Base-by-base conservation (phyloP, 192 early-diverging fungal genomes). In the Coemansia sp. region DNA sequence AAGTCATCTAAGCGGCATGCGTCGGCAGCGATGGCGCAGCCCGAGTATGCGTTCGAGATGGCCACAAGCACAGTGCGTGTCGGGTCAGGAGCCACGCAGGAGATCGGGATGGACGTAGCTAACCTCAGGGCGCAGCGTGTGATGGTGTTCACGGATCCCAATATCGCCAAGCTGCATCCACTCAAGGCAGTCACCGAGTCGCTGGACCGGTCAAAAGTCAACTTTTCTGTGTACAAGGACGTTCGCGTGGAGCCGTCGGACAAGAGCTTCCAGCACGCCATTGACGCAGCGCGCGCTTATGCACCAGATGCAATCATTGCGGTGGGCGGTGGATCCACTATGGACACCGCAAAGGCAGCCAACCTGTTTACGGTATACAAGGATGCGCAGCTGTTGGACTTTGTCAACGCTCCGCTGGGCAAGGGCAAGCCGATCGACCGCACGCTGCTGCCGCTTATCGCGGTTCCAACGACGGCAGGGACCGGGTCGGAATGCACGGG, bases 391-490 rank as follows among this genome's bases (percentile, higher is more conserved):
- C 86, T 95, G 55, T 64, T 95, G 61, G 94, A 94, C 70, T 95
- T 95, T 83, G 94, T 95, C 59, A 95, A 95, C 66, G 90, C 91
- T 0, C 94, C 94, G 13, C 92, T 95, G 77, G 94, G 94, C 40
- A 90, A 90, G 70, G 94, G 94, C 10, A 83, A 84, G 29, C 85
- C 91, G 7, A 86, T 93, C 8, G 78, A 88, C 76, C 88, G 90
- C 58, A 72, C 85, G 20, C 71, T 95, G 63, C 84, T 87, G 60
- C 92, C 94, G 6, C 74, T 95, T 66, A 92, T 95, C 67, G 91
- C 91, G 21, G 80, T 88, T 60, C 87, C 85, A 34, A 86, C 87
- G 35, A 86, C 85, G 4, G 85, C 87, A 6, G 86, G 92, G 3
- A 95, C 94, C 13, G 94, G 94, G 59, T 88, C 86, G 21, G 94